Percentiles rank a stretch among this genome's conserved stretches.
These are phyloP conservation scores for Periconia sp. DNA, from an alignment of 2,329 filamentous ascomycete genomes.

Conservation along the genomic window DNA sequence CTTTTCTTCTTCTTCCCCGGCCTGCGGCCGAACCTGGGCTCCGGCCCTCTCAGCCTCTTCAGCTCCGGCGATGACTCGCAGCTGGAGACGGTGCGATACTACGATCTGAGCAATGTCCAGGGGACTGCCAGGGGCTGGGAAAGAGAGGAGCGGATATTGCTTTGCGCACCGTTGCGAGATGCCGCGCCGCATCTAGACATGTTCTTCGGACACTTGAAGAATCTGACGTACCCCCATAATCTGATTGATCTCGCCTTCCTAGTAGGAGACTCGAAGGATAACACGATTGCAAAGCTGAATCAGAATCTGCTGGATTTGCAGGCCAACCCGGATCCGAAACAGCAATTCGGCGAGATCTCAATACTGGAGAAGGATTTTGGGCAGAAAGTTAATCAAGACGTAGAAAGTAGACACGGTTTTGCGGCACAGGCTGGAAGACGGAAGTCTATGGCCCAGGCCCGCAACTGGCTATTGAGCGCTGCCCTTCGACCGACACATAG, in stretches of 20 bases:
- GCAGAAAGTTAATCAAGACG: slow-evolving; percentile 96
- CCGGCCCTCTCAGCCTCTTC: slow-evolving; percentile 71
- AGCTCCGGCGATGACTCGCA: slow-evolving; percentile 73
- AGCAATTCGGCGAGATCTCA: slow-evolving; percentile 92
- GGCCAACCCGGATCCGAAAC: slow-evolving; percentile 75
- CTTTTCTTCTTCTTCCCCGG: slow-evolving; percentile 79
- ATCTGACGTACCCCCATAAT: slow-evolving; percentile 96
- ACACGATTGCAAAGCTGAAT: slow-evolving; percentile 78
- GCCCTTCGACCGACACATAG: slow-evolving; percentile 93
- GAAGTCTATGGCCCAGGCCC: slow-evolving; percentile 96
- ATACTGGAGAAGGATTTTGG: slow-evolving; percentile 99
- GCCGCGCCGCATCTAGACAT: slow-evolving; percentile 90
- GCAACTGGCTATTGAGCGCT: slow-evolving; percentile 95
- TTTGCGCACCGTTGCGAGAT: slow-evolving; percentile 93
- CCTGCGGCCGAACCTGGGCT: slow-evolving; percentile 67
- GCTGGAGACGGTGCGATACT: slow-evolving; percentile 95
- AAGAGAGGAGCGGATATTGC: slow-evolving; percentile 89
- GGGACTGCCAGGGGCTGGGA: slow-evolving; percentile 95
- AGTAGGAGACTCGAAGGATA: slow-evolving; percentile 96
- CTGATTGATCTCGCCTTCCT: slow-evolving; percentile 96
- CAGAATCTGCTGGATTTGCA: slow-evolving; percentile 80
- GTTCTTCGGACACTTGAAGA: slow-evolving; percentile 98
- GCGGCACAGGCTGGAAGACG: slow-evolving; percentile 91
- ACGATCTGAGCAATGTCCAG: slow-evolving; percentile 89
- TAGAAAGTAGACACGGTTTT: slow-evolving; percentile 96